A percentile compares a stretch with the other conserved stretches of the same genome.
Conservation (phyloP, 257 asterid species). For the Solanum bukasovii region DNA sequence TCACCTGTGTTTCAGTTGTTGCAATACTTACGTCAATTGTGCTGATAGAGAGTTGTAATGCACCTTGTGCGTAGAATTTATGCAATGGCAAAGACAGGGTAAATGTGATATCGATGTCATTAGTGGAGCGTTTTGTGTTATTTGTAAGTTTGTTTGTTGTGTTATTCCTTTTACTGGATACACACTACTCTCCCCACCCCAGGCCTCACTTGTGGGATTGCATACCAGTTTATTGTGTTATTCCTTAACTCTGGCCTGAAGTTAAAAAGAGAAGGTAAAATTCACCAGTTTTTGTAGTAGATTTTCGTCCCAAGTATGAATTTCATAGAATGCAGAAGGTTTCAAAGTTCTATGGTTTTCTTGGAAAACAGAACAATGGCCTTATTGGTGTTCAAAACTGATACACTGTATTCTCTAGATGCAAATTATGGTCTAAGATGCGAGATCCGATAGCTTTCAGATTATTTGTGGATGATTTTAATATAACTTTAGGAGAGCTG, state of each 20-base stretch:
- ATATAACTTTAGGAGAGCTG: neutral
- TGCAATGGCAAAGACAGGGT: neutral
- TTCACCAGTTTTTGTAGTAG: neutral
- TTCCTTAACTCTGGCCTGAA: neutral
- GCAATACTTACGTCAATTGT: neutral
- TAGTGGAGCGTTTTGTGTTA: neutral
- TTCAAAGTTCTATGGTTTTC: neutral
- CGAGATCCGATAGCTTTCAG: neutral
- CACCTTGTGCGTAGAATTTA: neutral
- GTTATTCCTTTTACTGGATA: neutral
- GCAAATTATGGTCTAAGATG: neutral
- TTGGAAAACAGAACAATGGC: neutral
- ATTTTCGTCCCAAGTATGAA: neutral
- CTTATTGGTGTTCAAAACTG: neutral
- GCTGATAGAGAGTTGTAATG: neutral
- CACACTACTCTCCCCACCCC: neutral
- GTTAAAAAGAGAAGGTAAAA: neutral
- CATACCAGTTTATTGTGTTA: neutral
- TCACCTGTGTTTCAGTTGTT: neutral
- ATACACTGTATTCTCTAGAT: neutral
- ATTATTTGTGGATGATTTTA: neutral
- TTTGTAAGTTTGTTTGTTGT: neutral
- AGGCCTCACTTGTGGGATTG: neutral
- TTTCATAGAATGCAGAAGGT: neutral
- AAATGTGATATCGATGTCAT: neutral